phyloP scores from a whole-genome alignment of 2,329 filamentous ascomycete species.

The Curvularia verruculosa region DNA sequence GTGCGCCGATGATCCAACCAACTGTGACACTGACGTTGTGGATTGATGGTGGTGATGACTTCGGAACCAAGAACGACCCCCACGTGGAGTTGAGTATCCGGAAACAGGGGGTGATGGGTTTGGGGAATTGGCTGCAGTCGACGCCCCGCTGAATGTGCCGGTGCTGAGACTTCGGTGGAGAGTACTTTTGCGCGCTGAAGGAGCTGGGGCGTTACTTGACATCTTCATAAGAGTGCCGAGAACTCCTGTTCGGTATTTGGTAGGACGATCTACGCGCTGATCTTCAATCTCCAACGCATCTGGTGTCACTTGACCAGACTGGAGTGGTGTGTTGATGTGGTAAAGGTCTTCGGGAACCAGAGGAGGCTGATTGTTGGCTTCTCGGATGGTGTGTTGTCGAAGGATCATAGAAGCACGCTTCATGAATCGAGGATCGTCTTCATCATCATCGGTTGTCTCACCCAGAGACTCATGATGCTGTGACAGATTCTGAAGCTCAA shows the following conservation, averaged over 20 bases:
- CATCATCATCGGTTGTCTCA: slow-evolving; percentile 32
- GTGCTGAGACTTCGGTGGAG: slow-evolving; percentile 37
- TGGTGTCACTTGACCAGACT: slow-evolving; percentile 58
- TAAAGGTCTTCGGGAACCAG: slow-evolving; percentile 40
- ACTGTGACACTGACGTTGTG: slow-evolving; percentile 50
- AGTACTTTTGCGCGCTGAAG: slow-evolving; percentile 8
- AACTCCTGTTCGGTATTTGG: slow-evolving; percentile 74
- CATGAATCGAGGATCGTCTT: slow-evolving; percentile 42
- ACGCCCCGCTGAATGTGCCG: slow-evolving; percentile 41
- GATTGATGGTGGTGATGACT: slow-evolving; percentile 46
- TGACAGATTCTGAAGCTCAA: slow-evolving; percentile 26
- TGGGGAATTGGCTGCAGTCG: slow-evolving; percentile 46
- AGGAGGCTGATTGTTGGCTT: slow-evolving; percentile 14
- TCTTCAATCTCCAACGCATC: slow-evolving; percentile 59
- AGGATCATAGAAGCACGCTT: slow-evolving; percentile 51
- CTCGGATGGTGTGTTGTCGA: slow-evolving; percentile 41
- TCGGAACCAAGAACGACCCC: slow-evolving; percentile 47
- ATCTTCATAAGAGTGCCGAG: slow-evolving; percentile 72
- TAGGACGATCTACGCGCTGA: slow-evolving; percentile 70
- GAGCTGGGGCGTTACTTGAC: slow-evolving; percentile 21
- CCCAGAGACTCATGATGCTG: slow-evolving; percentile 26
- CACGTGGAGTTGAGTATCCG: slow-evolving; percentile 50
- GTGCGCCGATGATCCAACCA: slow-evolving; percentile 54
- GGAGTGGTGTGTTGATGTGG: slow-evolving; percentile 36
- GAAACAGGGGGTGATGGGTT: slow-evolving; percentile 51